Evolutionary conservation across 176 grass and related monocot genomes (phyloP).

Genomic region (Zoysia pacifica): DNA sequence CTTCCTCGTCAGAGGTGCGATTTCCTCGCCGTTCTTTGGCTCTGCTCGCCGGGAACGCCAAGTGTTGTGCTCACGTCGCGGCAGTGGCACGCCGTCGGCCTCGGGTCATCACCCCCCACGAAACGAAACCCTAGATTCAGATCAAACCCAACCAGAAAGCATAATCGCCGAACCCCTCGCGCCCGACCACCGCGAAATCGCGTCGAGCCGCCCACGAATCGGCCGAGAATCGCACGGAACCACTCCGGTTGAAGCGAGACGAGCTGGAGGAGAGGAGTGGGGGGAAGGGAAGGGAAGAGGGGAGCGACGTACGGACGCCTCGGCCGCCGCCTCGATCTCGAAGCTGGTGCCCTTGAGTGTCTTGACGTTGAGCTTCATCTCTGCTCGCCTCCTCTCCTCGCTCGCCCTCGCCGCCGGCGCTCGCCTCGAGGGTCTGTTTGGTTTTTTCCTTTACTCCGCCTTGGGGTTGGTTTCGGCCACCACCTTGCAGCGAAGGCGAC

Average conservation of each 20-base stretch:
- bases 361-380: slow-evolving; percentile 91
- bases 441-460: too few relatives aligned
- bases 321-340: slow-evolving; percentile 76
- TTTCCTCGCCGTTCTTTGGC: too few relatives aligned
- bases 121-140: slow-evolving; percentile 60
- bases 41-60: too few relatives aligned
- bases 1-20: too few relatives aligned
- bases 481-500: slow-evolving; percentile 14
- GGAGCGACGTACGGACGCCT: slow-evolving; percentile 53
- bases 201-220: too few relatives aligned
- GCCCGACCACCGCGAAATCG: not conserved
- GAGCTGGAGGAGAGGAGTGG: not conserved
- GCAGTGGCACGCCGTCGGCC: too few relatives aligned
- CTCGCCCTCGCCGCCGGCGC: slow-evolving; percentile 12
- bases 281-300: not conserved
- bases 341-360: slow-evolving; percentile 88
- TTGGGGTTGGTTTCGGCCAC: slow-evolving; percentile 30
- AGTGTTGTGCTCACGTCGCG: too few relatives aligned
- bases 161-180: not conserved
- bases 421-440: slow-evolving; percentile 31
- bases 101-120: too few relatives aligned
- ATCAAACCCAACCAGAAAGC: not conserved
- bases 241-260: not conserved
- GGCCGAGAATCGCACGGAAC: not conserved
- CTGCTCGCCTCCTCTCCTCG: slow-evolving; percentile 1